A percentile compares a stretch with the other conserved stretches of the same genome.
These are phyloP conservation scores for Yarrowia sp. DNA, from an alignment of 805 yeast species.

Conservation along the genomic window DNA sequence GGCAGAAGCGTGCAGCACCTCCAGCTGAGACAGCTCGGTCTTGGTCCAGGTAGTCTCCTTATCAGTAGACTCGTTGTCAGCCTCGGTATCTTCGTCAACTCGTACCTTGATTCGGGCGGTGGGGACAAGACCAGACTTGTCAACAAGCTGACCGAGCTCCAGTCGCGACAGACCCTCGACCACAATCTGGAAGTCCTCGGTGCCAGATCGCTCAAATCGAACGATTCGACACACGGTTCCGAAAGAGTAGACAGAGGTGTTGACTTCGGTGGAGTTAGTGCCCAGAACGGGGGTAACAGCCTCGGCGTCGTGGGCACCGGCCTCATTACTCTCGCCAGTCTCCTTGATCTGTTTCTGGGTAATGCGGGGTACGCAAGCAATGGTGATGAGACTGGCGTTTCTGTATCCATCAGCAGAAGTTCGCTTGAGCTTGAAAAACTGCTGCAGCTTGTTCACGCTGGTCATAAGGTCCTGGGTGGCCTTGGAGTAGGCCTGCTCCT, in stretches of 20 bases:
- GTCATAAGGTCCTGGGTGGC: slow-evolving; percentile 33
- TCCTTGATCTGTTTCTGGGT: slow-evolving; percentile 32
- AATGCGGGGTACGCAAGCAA: slow-evolving; percentile 39
- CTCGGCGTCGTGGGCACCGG: slow-evolving; percentile 15
- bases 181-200: slow-evolving; percentile 41
- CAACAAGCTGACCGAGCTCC: slow-evolving; percentile 36
- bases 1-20: slow-evolving; percentile 41
- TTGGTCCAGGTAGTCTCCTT: slow-evolving; percentile 10
- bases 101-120: slow-evolving; percentile 13
- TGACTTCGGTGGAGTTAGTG: slow-evolving; percentile 35
- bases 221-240: slow-evolving; percentile 43
- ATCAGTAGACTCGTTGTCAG: slow-evolving; percentile 11
- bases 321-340: slow-evolving; percentile 2
- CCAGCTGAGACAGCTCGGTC: slow-evolving; percentile 29
- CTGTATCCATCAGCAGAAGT: slow-evolving; percentile 39
- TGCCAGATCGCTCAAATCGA: slow-evolving; percentile 42
- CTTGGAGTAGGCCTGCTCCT: slow-evolving; percentile 25
- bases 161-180: slow-evolving; percentile 44
- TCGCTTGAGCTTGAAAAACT: slow-evolving; percentile 20
- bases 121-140: slow-evolving; percentile 33
- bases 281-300: slow-evolving; percentile 18
- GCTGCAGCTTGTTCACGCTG: slow-evolving; percentile 20
- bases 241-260: slow-evolving; percentile 26
- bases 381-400: slow-evolving; percentile 33
- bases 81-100: slow-evolving; percentile 15